Base-by-base conservation (phyloP, 352 stramenopile species). In the Poterioochromonas sp. region DNA sequence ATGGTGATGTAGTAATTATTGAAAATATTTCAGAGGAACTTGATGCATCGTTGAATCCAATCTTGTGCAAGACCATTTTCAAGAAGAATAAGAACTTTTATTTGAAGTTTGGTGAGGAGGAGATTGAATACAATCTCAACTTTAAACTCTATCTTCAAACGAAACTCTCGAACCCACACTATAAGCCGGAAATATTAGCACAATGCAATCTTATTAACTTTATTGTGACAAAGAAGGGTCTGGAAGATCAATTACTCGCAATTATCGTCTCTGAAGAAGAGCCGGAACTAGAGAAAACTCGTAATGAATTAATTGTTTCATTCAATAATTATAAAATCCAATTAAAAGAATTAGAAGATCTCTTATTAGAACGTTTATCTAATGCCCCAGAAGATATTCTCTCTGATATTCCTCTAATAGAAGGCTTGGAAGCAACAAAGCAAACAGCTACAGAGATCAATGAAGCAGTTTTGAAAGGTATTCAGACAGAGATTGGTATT, bases 121-220 rank as follows among this genome's bases (percentile, higher is more conserved):
- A 97, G 53, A 84, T 95, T 40, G 90, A 93, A 81, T 94, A 92
- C 63, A 87, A 96, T 40, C 83, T 86, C 34, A 82, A 88, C 15
- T 97, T 96, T 78, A 83, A 88, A 0, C 79, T 97, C 22, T 95
- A 86, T 63, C 69, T 97, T 35, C 91, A 96, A 81, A 97, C 90
- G 0, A 94, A 94, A 68, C 82, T 96, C 0, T 88, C 89, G 0
- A 97, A 96, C 44, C 92, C 91, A 2, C 91, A 97, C 80, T 97
- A 94, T 79, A 86, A 88, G 0, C 91, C 91, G 0, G 91, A 96
- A 78, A 87, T 96, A n/a, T 81, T 92, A 22, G 90, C 91, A 35
- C 92, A 95, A 76, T 95, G 90, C 76, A 96, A 90, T 51, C 83
- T 97, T 0, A 95, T 97, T 71, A 93, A 97, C 81, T 97, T 96